These are phyloP conservation scores for Haematococcus sp. DNA, from an alignment of 139 green algal species.

Conservation along the genomic window DNA sequence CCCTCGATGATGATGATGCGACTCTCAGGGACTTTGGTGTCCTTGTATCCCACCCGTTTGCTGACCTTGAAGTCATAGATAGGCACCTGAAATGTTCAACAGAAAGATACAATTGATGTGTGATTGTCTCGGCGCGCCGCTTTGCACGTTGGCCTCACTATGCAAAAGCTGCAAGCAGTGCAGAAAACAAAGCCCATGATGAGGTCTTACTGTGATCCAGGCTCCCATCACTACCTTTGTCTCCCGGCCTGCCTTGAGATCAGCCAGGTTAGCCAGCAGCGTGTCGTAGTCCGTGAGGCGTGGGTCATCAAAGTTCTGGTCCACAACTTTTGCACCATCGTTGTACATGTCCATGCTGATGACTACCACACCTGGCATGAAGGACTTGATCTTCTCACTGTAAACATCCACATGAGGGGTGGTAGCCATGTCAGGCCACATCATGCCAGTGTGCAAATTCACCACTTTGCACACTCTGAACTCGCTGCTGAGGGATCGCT, in stretches of 20 bases:
- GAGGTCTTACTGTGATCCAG: neutral
- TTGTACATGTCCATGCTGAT: constrained; percentile 99
- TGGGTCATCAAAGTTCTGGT: constrained; percentile 95
- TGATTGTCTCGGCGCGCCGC: neutral
- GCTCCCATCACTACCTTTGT: constrained; percentile 46
- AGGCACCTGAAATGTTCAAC: constrained; percentile 54
- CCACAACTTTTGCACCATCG: constrained; percentile 44
- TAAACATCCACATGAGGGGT: no score
- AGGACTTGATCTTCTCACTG: constrained; percentile 75
- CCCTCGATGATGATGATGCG: constrained; percentile 93
- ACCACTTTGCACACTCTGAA: no score
- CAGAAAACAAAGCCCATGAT: neutral
- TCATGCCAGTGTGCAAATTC: no score
- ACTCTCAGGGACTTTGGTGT: constrained; percentile 43
- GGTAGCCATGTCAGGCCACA: no score
- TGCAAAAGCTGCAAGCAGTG: no score
- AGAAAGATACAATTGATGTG: neutral
- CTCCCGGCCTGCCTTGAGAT: constrained; percentile 69
- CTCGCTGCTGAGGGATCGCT: no score
- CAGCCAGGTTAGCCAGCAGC: constrained; percentile 84
- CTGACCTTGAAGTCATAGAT: constrained; percentile 96
- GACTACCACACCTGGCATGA: constrained; percentile 81
- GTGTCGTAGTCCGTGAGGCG: constrained; percentile 93
- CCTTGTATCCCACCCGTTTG: constrained; percentile 73
- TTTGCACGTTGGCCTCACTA: no score